Percentiles rank a stretch among this genome's conserved stretches.
phyloP scores from a whole-genome alignment of 225 moss, liverwort and hornwort species.

The Thuidium tamariscinum region DNA sequence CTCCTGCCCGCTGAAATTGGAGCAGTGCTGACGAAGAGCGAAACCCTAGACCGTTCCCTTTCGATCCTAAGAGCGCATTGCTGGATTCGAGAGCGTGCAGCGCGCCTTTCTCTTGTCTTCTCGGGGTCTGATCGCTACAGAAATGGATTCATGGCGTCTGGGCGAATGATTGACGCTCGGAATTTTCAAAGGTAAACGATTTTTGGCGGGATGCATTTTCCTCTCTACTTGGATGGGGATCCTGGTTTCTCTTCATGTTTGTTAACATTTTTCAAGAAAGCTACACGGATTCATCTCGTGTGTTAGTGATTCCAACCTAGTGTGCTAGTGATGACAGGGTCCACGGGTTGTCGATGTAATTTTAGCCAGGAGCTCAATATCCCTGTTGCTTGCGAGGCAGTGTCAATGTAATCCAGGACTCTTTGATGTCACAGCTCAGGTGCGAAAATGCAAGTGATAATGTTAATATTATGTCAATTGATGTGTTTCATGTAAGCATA shows the following conservation, averaged over 20 bases:
- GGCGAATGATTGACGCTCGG: not conserved
- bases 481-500: not conserved
- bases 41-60: constrained; percentile 18
- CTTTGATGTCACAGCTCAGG: too few species aligned
- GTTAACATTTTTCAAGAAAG: not conserved
- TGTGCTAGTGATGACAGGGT: not conserved
- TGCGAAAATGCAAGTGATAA: not conserved
- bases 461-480: too few species aligned
- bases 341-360: not conserved
- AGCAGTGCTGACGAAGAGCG: not conserved
- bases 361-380: not conserved
- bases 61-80: not conserved
- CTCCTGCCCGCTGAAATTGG: not conserved
- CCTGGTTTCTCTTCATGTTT: not conserved
- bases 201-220: not conserved
- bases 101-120: not conserved
- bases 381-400: not conserved
- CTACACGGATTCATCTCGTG: not conserved
- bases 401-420: not conserved
- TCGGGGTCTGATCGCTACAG: too few species aligned
- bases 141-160: not conserved
- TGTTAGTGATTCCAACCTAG: not conserved
- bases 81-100: not conserved
- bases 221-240: not conserved
- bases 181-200: not conserved